Evolutionary conservation across 2,329 filamentous ascomycete species (phyloP), one percentile per base, ranked within the genome.

Genomic region (Epichloe sp.): DNA sequence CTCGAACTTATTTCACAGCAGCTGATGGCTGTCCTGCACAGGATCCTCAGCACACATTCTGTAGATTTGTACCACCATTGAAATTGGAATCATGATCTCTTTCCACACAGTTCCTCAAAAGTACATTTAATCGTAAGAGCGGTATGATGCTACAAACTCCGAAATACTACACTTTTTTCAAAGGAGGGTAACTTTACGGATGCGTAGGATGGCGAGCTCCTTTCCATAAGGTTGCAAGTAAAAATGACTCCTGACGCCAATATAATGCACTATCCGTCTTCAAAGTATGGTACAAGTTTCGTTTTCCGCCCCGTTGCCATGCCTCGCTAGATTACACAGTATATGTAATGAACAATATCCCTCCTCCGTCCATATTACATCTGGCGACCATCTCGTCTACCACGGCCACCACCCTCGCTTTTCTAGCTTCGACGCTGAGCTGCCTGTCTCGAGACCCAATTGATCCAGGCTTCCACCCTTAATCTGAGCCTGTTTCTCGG

Each of bases 401-500:
- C 64, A 70, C 6, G 63, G 64, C 69, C 71, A 76, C 70, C 74
- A 74, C 21, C 73, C 68, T 65, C 74, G 77, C 68, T 74, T 76
- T 45, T 64, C 59, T 2, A 62, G 48, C 55, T 58, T 60, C 19
- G 53, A 54, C 19, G 6, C 15, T 53, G 54, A 57, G 35, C 52
- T 55, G 35, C 51, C 59, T 21, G 59, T 58, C 35, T 70, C 66
- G 34, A 72, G 59, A 0, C 74, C 76, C 3, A 78, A 53, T 52
- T 71, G 71, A 57, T 79, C 76, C 44, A 79, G 60, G 47, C 69
- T 70, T 2, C 76, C 77, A 19, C 76, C 76, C 12, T 56, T 63
- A 53, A 66, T 66, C 66, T 79, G 75, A 53, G 73, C 74, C 56
- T 74, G 69, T 56, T 69, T 70, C 64, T 79, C 76, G 41, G 65